Evolutionary conservation across 2,329 filamentous ascomycete genomes (phyloP).

Genomic region (Rhytidhysteron rufulum): DNA sequence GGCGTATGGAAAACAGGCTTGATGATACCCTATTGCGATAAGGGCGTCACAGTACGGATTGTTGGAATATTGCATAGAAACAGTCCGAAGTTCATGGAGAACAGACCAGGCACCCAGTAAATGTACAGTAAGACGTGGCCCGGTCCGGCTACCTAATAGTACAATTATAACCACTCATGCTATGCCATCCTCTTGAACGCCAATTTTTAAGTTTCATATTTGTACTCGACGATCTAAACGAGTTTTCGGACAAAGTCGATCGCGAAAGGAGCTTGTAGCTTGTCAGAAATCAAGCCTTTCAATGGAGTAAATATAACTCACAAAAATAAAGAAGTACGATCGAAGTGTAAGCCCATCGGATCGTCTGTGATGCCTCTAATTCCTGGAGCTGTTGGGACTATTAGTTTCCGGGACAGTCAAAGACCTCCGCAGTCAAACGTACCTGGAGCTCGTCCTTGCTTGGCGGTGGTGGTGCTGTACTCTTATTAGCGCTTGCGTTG

Average conservation of each 20-base stretch:
- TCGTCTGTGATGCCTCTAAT: conserved; percentile 58
- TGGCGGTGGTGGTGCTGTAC: conserved; percentile 59
- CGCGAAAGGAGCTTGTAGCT: conserved; percentile 45
- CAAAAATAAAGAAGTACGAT: conserved; percentile 68
- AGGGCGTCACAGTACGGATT: too few species aligned
- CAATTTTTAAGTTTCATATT: neutral
- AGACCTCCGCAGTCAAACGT: neutral
- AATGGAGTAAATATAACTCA: conserved; percentile 50
- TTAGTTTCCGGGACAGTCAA: neutral
- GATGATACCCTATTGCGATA: too few species aligned
- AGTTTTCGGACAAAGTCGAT: conserved; percentile 47
- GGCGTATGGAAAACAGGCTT: too few species aligned
- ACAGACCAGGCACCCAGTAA: too few species aligned
- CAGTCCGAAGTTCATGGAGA: too few species aligned
- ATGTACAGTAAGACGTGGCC: neutral
- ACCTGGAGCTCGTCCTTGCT: conserved; percentile 63
- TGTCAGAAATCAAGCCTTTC: neutral
- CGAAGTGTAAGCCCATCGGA: conserved; percentile 60
- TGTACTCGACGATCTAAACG: conserved; percentile 20
- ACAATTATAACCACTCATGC: neutral
- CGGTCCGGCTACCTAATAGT: neutral
- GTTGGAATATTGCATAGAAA: too few species aligned
- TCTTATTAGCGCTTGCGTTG: too few species aligned
- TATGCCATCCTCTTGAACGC: conserved; percentile 1
- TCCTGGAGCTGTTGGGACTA: conserved; percentile 48